Conservation (phyloP, 2,329 filamentous ascomycete species). For the Aspergillus arachidicola region DNA sequence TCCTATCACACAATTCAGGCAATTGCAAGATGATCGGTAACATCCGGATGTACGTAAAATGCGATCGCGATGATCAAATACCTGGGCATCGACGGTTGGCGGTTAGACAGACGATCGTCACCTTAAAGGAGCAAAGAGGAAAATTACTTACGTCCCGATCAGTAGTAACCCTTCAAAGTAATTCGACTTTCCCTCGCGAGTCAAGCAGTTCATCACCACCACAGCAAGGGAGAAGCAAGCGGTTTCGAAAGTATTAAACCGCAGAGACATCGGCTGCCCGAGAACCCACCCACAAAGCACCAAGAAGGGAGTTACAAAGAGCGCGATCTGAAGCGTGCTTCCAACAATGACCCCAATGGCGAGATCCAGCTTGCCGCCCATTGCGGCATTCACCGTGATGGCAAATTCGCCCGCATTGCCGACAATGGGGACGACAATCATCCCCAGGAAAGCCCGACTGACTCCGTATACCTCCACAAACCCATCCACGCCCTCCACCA, state of each 20-base stretch:
- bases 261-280: constrained; percentile 48
- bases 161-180: constrained; percentile 24
- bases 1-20: background rate
- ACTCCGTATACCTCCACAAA: constrained; percentile 56
- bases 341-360: constrained; percentile 59
- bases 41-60: constrained; percentile 21
- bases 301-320: constrained; percentile 59
- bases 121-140: background rate
- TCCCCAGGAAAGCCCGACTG: constrained; percentile 59
- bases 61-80: constrained; percentile 24
- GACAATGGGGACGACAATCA: constrained; percentile 60
- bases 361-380: constrained; percentile 61
- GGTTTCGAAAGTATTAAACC: constrained; percentile 23
- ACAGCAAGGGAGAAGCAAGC: constrained; percentile 24
- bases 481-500: constrained; percentile 58
- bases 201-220: constrained; percentile 25
- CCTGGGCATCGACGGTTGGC: background rate
- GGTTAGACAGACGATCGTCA: constrained; percentile 2
- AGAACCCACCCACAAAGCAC: constrained; percentile 61
- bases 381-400: constrained; percentile 57
- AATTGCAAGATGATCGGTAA: background rate
- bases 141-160: constrained; percentile 21
- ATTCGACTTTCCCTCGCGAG: constrained; percentile 22
- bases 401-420: constrained; percentile 61
- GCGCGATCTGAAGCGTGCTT: constrained; percentile 58